These are phyloP conservation scores for Solanum hybrid DNA, from an alignment of 305 asterid species.

Conservation along the genomic window DNA sequence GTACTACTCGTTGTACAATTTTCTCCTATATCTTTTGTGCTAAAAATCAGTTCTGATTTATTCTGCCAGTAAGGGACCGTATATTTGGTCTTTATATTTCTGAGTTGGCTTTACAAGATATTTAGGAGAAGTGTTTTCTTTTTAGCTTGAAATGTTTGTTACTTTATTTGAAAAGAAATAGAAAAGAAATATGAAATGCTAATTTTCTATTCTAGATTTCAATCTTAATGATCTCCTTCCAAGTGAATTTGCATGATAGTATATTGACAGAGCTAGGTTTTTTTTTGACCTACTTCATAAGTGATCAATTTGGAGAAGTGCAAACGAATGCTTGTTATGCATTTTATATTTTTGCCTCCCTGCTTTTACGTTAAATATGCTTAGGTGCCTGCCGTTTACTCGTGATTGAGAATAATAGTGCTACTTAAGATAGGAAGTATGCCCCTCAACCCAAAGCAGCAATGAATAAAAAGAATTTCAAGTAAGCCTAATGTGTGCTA, in stretches of 20 bases:
- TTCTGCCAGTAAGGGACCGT: not conserved
- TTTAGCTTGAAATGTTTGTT: not conserved
- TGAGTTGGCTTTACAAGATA: not conserved
- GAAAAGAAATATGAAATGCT: not conserved
- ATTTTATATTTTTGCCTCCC: not conserved
- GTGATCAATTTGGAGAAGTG: not conserved
- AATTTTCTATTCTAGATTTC: not conserved
- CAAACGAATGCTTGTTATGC: not conserved
- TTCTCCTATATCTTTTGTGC: not conserved
- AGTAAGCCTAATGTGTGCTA: not conserved
- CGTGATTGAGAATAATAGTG: not conserved
- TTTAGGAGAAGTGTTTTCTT: not conserved
- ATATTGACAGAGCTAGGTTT: not conserved
- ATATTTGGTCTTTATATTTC: not conserved
- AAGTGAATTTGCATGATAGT: not conserved
- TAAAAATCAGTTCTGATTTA: not conserved
- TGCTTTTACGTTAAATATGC: not conserved
- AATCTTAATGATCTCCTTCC: not conserved
- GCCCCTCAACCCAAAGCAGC: not conserved
- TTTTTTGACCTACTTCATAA: not conserved
- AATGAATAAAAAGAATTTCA: not conserved
- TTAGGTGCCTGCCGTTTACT: not conserved
- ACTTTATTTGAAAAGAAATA: not conserved
- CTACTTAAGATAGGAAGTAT: not conserved
- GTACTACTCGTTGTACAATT: not conserved